Evolutionary conservation across 2,329 filamentous ascomycete species (phyloP), one percentile per base, ranked within the genome.

Genomic region (Aspergillus spinulosporus): DNA sequence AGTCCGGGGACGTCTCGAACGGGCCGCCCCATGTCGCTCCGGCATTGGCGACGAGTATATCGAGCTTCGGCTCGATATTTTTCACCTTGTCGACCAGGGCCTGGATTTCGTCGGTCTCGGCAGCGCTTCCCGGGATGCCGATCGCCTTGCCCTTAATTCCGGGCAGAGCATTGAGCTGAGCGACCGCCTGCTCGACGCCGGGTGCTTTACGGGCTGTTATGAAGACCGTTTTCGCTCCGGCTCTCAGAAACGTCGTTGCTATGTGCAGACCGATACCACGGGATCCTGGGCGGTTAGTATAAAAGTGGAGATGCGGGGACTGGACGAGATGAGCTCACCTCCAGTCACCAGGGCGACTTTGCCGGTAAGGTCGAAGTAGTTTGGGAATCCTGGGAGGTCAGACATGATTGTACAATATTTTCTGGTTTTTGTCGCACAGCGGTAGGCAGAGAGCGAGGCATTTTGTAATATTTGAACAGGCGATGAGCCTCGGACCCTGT

Each of bases 281-380:
- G 14, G 53, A 59, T 12, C 49, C 53, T 59, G 31, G 2, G 3
- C 4, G n/a, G 4, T 46, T 36, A 37, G 39, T 45, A 14, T 11
- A 5, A 8, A n/a, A 1, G n/a, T 32, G 6, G 8, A 15, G 29
- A 21, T 43, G n/a, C 15, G 29, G 44, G 11, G 31, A 15, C 1
- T n/a, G 36, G 15, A 14, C 2, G 9, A 44, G 5, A 42, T 37
- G 26, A 15, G 11, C 5, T 5, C 47, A 59, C 57, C 57, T 37
- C 57, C 57, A 1, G 57, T 59, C 7, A 59, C 57, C 28, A 59
- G 45, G 11, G 57, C 57, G n/a, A 57, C 57, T 40, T 59, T 59
- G 29, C 49, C 53, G 21, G 45, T 31, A 31, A 59, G 50, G 12
- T 56, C 40, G 21, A 57, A 59, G 28, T 57, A 59, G 14, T 47